Evolutionary conservation across 257 asterid species (phyloP).

Genomic region (Henckelia pumila): DNA sequence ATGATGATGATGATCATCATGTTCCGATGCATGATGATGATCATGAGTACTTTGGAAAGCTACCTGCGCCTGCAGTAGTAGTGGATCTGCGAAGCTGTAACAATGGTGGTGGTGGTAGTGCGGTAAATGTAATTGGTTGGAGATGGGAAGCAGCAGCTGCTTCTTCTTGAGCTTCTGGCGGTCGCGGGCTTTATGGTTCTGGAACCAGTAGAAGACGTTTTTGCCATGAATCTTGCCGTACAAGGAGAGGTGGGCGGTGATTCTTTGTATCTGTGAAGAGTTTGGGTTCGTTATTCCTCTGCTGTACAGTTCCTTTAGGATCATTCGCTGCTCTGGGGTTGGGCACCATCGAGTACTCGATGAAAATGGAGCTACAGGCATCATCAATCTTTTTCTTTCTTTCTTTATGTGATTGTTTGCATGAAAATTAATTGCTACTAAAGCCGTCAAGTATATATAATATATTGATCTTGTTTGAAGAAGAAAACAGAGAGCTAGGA

Average conservation of each 20-base stretch:
- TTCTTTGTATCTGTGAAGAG: slow-evolving; percentile 39
- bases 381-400: too few relatives aligned
- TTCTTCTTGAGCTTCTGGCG: slow-evolving; percentile 44
- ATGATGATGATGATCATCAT: too few relatives aligned
- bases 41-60: too few relatives aligned
- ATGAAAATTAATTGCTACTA: too few relatives aligned
- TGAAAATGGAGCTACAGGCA: slow-evolving; percentile 38
- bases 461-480: too few relatives aligned
- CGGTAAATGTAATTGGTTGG: slow-evolving; percentile 23
- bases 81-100: slow-evolving; percentile 7
- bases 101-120: slow-evolving; percentile 1
- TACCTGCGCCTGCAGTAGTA: too few relatives aligned
- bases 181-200: slow-evolving; percentile 51
- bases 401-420: neutral
- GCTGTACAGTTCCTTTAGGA: slow-evolving; percentile 44
- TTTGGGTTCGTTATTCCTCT: slow-evolving; percentile 44
- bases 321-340: slow-evolving; percentile 50
- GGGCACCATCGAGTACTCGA: slow-evolving; percentile 51
- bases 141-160: slow-evolving; percentile 3
- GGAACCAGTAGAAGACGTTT: slow-evolving; percentile 52
- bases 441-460: too few relatives aligned
- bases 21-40: too few relatives aligned
- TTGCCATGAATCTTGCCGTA: slow-evolving; percentile 45
- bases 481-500: too few relatives aligned
- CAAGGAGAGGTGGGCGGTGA: slow-evolving; percentile 43